Percentiles rank a stretch among this genome's conserved stretches.
Conservation (phyloP, 2,329 filamentous ascomycete species). For the Chrysoporthe puriensis region DNA sequence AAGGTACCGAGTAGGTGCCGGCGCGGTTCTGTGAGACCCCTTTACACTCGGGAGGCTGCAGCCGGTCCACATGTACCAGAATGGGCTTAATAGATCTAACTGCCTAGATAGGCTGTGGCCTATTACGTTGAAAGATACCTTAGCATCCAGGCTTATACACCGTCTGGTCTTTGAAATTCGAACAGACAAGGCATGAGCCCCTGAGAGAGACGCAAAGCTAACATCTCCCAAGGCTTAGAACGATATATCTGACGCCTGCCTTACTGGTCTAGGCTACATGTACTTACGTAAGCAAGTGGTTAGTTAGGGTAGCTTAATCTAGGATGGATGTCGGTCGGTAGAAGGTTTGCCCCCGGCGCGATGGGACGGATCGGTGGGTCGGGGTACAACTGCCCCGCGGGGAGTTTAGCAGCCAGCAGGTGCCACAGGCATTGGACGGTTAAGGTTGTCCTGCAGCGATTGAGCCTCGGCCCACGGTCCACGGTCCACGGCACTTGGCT, state of each 20-base stretch:
- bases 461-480: slow-evolving; percentile 17
- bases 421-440: background rate
- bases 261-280: too few relatives aligned
- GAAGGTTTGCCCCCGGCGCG: background rate
- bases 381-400: background rate
- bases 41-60: background rate
- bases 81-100: too few relatives aligned
- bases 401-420: background rate
- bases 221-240: too few relatives aligned
- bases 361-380: background rate
- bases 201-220: too few relatives aligned
- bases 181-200: too few relatives aligned
- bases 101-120: background rate
- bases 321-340: background rate
- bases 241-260: too few relatives aligned
- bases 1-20: background rate
- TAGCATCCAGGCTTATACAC: too few relatives aligned
- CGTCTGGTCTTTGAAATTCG: too few relatives aligned
- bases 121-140: background rate
- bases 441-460: background rate
- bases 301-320: background rate
- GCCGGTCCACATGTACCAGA: background rate
- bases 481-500: slow-evolving; percentile 14
- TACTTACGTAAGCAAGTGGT: too few relatives aligned
- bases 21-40: background rate